Base-by-base conservation (phyloP, 108 stramenopile species). In the Discostella stelligeroides region DNA sequence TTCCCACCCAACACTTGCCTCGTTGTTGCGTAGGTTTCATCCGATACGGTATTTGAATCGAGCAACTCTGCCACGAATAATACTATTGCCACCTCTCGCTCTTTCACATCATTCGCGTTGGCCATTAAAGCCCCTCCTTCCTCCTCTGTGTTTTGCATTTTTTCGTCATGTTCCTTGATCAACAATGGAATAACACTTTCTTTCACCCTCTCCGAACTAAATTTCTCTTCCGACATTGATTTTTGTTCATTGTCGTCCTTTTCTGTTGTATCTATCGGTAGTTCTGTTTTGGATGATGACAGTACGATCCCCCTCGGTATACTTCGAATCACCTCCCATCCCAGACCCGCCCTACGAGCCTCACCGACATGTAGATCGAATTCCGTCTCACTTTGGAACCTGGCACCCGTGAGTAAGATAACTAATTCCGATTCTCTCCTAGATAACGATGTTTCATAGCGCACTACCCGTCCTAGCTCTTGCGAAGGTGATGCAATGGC, bases 331-430 rank as follows among this genome's bases (percentile, higher is more conserved):
- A 84, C 61, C 10, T 86, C 82, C 78, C 79, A 74, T 7, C 51
- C 63, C 14, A 85, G 18, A 15, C 92, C 92, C 1, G 90, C 87
- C 58, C 69, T 69, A 34, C 86, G 47, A 14, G 92, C 92, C 68
- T 94, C 92, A 4, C 84, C 80, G 0, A 71, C 76, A 66, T 94
- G 92, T 40, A 94, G 84, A 63, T 89, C 82, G 73, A 91, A 91
- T 73, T 91, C 92, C 14, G 90, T 55, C 21, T 76, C 76, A 17
- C 85, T 82, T 50, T 79, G 77, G 23, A 65, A 80, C 56, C 80
- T 86, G 60, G 90, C 90, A 8, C 86, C 92, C 23, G 88, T 89
- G 41, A 94, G 68, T 11, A 94, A 48, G 53, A 94, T 94, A 13
- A 94, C 73, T 25, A 94, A 63, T 64, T 91, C 89, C 18, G 89